phyloP scores from a whole-genome alignment of 768 basidiomycete species.

The Galerina sulciceps region DNA sequence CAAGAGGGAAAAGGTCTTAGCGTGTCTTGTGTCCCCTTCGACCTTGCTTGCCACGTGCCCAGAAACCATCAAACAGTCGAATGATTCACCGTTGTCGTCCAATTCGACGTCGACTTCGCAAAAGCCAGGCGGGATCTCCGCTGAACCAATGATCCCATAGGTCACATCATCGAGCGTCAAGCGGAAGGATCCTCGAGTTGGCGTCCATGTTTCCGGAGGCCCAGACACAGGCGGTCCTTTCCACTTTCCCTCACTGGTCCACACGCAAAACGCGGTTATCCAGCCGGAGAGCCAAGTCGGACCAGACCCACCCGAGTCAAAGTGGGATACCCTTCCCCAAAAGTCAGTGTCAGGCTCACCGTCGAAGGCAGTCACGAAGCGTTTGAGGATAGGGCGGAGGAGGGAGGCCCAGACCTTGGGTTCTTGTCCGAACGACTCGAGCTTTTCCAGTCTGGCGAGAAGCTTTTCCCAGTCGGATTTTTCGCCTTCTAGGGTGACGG shows the following conservation, averaged over 20 bases:
- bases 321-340: constrained; percentile 18
- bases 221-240: constrained; percentile 4
- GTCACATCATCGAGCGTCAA: constrained; percentile 12
- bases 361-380: constrained; percentile 28
- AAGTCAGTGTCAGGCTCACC: constrained; percentile 16
- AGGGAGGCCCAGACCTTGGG: constrained; percentile 18
- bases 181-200: not conserved
- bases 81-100: constrained; percentile 22
- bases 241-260: constrained; percentile 19
- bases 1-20: constrained; percentile 21
- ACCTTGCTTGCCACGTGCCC: constrained; percentile 22
- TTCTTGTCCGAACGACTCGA: constrained; percentile 18
- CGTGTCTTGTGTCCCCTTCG: constrained; percentile 14
- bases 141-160: constrained; percentile 8
- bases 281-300: constrained; percentile 18
- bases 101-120: constrained; percentile 25
- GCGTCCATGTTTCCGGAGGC: not conserved
- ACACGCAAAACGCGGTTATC: constrained; percentile 27
- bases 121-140: constrained; percentile 17
- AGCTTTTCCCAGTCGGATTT: constrained; percentile 26
- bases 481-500: constrained; percentile 26
- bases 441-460: constrained; percentile 22
- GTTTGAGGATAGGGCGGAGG: constrained; percentile 17
- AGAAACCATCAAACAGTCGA: constrained; percentile 24
- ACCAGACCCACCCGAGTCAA: constrained; percentile 8